Evolutionary conservation across 768 basidiomycete species (phyloP).

Genomic region (Lactarius pseudohatsudake): DNA sequence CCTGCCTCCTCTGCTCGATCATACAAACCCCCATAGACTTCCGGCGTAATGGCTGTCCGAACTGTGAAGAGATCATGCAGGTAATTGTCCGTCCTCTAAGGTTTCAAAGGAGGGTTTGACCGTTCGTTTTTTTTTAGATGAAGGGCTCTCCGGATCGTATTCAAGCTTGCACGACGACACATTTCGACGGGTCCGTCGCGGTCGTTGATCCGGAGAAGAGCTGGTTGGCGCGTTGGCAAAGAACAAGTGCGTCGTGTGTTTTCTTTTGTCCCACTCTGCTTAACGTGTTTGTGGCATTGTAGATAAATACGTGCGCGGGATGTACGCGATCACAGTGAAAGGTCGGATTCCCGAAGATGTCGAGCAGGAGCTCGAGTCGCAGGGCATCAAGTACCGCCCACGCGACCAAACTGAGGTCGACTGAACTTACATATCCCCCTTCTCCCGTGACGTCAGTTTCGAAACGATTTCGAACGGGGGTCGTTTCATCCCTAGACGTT

Average conservation of each 20-base stretch:
- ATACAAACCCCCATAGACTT: constrained; percentile 85
- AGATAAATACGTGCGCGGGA: constrained; percentile 90
- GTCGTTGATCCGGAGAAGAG: constrained; percentile 82
- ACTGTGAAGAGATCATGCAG: constrained; percentile 94
- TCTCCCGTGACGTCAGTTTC: background rate
- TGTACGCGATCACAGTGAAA: constrained; percentile 90
- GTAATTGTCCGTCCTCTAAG: constrained; percentile 40
- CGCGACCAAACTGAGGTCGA: constrained; percentile 79
- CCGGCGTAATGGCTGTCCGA: constrained; percentile 85
- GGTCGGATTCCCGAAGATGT: constrained; percentile 85
- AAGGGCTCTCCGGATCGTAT: constrained; percentile 85
- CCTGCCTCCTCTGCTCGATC: constrained; percentile 92
- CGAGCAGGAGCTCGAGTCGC: constrained; percentile 72
- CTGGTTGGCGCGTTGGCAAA: constrained; percentile 97
- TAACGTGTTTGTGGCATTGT: background rate
- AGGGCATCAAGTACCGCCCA: constrained; percentile 82
- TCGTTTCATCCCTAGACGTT: background rate
- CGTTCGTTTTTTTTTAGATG: constrained; percentile 53
- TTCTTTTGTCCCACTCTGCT: background rate
- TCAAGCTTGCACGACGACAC: constrained; percentile 81
- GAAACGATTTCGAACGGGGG: background rate
- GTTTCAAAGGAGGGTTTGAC: background rate
- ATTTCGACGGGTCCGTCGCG: constrained; percentile 91
- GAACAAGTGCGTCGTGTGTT: constrained; percentile 64
- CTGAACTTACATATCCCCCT: constrained; percentile 32